Evolutionary conservation across 148 eudicot species (phyloP).

Genomic region (Persicaria maculosa): DNA sequence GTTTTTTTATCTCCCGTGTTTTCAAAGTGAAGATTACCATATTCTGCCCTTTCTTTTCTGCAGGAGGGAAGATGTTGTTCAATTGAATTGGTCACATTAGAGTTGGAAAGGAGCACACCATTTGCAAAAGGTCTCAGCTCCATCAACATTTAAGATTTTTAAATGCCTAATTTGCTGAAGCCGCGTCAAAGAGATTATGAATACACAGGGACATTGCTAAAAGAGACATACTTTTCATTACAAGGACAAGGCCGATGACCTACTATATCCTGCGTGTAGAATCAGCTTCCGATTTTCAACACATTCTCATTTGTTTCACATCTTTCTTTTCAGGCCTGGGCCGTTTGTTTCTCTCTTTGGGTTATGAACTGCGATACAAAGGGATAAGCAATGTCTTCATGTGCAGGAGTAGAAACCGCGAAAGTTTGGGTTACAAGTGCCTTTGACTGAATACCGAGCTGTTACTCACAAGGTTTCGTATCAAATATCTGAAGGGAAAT

Average conservation of each 20-base stretch:
- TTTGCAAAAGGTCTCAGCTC: background rate
- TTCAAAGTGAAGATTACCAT: background rate
- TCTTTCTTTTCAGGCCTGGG: background rate
- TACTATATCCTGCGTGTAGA: no score
- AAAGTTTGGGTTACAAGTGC: no score
- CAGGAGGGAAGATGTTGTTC: slow-evolving; percentile 12
- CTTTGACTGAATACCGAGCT: background rate
- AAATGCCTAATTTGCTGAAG: background rate
- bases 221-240: background rate
- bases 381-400: background rate
- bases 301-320: background rate
- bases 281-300: background rate
- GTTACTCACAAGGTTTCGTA: background rate
- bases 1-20: background rate
- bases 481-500: background rate
- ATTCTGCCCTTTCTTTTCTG: slow-evolving; percentile 1
- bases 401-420: background rate
- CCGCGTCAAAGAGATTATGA: background rate
- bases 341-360: background rate
- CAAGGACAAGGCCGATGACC: no score
- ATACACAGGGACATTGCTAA: background rate
- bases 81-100: background rate
- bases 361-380: no score
- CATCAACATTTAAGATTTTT: background rate
- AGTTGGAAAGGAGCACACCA: background rate